Conservation (phyloP, 805 yeast species). For the Candida glaebosa region DNA sequence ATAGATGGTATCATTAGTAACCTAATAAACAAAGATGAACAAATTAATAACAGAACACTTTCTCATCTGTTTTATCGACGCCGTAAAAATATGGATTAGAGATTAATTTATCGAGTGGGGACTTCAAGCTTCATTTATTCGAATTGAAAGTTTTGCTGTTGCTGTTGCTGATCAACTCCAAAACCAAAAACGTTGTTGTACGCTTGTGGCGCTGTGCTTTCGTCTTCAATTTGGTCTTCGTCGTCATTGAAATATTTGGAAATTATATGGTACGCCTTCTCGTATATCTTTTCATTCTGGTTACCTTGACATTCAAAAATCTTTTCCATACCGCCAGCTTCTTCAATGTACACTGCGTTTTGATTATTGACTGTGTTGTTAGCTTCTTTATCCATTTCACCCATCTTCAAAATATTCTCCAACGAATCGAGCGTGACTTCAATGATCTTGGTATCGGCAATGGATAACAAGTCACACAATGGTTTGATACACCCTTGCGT, state of each 20-base stretch:
- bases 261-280: slow-evolving; percentile 85
- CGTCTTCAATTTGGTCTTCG: slow-evolving; percentile 66
- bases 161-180: slow-evolving; percentile 65
- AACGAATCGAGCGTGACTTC: slow-evolving; percentile 95
- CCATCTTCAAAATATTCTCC: slow-evolving; percentile 90
- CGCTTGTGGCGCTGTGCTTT: slow-evolving; percentile 69
- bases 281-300: slow-evolving; percentile 87
- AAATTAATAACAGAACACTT: not conserved
- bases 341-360: slow-evolving; percentile 90
- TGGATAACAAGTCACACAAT: slow-evolving; percentile 82
- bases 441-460: slow-evolving; percentile 87
- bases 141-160: slow-evolving; percentile 51
- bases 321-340: slow-evolving; percentile 98
- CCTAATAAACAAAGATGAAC: not conserved
- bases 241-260: slow-evolving; percentile 88
- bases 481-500: slow-evolving; percentile 97
- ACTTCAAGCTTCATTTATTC: slow-evolving; percentile 10
- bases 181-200: slow-evolving; percentile 86
- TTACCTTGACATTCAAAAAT: slow-evolving; percentile 90
- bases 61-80: too few species aligned
- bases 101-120: not conserved
- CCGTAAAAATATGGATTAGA: not conserved
- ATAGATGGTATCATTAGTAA: not conserved
- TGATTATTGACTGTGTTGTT: slow-evolving; percentile 69
- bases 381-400: slow-evolving; percentile 86